phyloP scores from a whole-genome alignment of 139 green algal genomes.

The Chlamydomonas eustigma region DNA sequence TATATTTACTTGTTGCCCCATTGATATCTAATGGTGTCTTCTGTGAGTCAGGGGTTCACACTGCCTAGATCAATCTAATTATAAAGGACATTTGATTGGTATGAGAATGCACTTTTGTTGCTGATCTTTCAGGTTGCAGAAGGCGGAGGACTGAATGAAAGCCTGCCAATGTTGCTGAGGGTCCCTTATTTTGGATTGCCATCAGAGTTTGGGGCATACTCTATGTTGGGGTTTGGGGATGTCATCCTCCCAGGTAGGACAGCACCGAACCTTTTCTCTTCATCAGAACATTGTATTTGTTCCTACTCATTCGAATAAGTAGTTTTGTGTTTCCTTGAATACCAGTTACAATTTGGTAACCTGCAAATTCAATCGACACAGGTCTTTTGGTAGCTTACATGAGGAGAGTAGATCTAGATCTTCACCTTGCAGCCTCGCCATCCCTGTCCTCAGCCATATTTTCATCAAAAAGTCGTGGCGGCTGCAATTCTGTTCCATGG shows the following conservation, averaged over 20 bases:
- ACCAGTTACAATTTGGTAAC: no score
- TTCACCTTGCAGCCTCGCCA: neutral
- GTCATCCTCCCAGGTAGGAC: constrained; percentile 38
- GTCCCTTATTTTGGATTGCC: constrained; percentile 52
- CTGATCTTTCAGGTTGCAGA: constrained; percentile 12
- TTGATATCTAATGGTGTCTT: no score
- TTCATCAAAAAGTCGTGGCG: no score
- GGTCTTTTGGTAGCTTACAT: constrained; percentile 45
- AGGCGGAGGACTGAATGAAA: constrained; percentile 20
- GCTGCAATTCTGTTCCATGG: neutral
- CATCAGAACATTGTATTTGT: neutral
- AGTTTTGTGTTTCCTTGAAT: no score
- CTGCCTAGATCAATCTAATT: no score
- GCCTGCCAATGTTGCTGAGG: constrained; percentile 82
- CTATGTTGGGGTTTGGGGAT: constrained; percentile 41
- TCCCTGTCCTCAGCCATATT: no score
- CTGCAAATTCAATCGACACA: no score
- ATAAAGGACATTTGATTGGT: no score
- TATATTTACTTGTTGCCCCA: no score
- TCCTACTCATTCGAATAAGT: no score
- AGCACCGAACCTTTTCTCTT: neutral
- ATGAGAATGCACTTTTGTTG: no score
- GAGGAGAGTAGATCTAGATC: constrained; percentile 34
- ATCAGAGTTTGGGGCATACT: constrained; percentile 31
- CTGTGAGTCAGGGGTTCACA: no score